Evolutionary conservation across 73 alveolate genomes (phyloP).

Genomic region (Paramecium biaurelia): DNA sequence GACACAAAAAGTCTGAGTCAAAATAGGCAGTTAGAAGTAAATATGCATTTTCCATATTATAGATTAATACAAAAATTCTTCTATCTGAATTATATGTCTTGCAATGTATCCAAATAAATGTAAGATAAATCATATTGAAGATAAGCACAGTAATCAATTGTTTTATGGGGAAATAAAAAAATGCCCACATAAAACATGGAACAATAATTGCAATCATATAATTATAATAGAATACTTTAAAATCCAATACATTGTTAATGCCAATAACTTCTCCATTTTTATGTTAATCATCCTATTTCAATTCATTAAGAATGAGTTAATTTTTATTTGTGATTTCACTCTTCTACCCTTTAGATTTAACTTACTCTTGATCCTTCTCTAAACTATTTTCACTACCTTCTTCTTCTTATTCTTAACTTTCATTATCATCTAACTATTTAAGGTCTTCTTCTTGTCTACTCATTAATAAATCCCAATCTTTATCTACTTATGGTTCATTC

Average conservation of each 20-base stretch:
- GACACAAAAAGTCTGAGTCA: slow-evolving; percentile 7
- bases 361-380: not conserved
- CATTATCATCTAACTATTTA: not conserved
- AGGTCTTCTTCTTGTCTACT: not conserved
- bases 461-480: not conserved
- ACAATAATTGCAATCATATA: slow-evolving; percentile 13
- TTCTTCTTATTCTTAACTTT: not conserved
- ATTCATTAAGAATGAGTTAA: not conserved
- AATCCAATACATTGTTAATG: not conserved
- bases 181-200: not conserved
- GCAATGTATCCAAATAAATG: slow-evolving; percentile 30
- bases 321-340: not conserved
- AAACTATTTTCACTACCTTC: not conserved
- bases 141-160: not conserved
- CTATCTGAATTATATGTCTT: not conserved
- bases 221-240: not conserved
- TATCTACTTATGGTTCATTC: not conserved
- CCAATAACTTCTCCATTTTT: not conserved
- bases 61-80: not conserved
- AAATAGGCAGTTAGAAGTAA: not conserved
- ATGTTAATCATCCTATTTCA: not conserved
- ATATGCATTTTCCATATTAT: not conserved
- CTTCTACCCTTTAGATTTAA: not conserved
- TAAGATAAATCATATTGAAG: not conserved
- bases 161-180: not conserved